Evolutionary conservation across 768 basidiomycete genomes (phyloP).

Genomic region (Strobilomyces dryophilus): DNA sequence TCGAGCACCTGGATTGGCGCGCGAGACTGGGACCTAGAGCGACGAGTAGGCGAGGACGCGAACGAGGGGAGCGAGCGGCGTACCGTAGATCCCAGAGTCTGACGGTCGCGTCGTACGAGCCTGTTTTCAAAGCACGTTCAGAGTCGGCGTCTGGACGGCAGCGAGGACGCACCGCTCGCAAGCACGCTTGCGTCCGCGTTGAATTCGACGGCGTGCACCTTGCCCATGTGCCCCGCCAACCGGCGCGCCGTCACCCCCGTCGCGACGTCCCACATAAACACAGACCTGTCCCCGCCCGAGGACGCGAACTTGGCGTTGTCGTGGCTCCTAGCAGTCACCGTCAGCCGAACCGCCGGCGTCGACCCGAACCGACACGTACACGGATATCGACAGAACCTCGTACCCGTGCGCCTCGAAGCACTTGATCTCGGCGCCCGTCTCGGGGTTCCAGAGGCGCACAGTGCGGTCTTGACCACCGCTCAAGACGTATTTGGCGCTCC

Average conservation of each 20-base stretch:
- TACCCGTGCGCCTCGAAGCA: constrained; percentile 89
- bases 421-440: constrained; percentile 85
- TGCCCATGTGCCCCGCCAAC: constrained; percentile 85
- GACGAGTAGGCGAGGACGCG: not conserved
- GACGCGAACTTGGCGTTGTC: constrained; percentile 95
- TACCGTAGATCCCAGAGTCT: constrained; percentile 91
- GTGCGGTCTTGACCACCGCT: constrained; percentile 91
- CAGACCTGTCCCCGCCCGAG: constrained; percentile 88
- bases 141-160: not conserved
- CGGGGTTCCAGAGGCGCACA: constrained; percentile 89
- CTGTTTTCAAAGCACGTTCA: constrained; percentile 35
- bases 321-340: constrained; percentile 51
- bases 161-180: constrained; percentile 64
- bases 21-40: constrained; percentile 65
- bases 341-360: too few species aligned
- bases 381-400: constrained; percentile 86
- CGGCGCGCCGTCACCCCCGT: constrained; percentile 80
- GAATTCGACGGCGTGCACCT: constrained; percentile 88
- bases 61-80: constrained; percentile 1
- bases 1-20: constrained; percentile 87
- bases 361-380: constrained; percentile 48
- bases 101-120: constrained; percentile 90
- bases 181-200: constrained; percentile 83
- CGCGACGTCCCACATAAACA: constrained; percentile 95
- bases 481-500: constrained; percentile 83